A percentile compares a stretch with the other conserved stretches of the same genome.
Evolutionary conservation across 2,329 filamentous ascomycete genomes (phyloP).

Genomic region (Akanthomyces muscarius): DNA sequence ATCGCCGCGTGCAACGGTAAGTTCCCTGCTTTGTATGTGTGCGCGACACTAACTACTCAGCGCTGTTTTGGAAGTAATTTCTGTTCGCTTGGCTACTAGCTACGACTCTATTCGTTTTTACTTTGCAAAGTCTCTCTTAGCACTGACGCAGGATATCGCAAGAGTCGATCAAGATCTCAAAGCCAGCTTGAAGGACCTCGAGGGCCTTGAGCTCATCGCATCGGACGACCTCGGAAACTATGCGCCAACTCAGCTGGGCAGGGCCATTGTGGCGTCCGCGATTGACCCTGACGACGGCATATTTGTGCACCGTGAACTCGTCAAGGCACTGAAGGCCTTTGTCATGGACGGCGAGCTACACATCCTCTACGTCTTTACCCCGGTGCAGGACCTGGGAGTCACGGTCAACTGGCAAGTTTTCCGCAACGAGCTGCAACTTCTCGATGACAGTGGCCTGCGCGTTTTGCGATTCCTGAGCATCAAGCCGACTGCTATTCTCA

Average conservation of each 20-base stretch:
- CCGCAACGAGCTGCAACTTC: conserved; percentile 62
- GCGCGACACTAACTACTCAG: conserved; percentile 36
- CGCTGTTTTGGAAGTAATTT: conserved; percentile 67
- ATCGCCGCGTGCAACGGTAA: conserved; percentile 62
- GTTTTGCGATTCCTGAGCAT: conserved; percentile 66
- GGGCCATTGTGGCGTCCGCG: conserved; percentile 67
- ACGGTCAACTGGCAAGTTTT: conserved; percentile 70
- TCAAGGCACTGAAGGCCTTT: conserved; percentile 64
- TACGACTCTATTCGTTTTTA: conserved; percentile 64
- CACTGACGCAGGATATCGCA: conserved; percentile 48
- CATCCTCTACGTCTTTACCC: conserved; percentile 72
- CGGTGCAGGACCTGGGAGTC: conserved; percentile 55
- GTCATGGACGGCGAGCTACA: conserved; percentile 82
- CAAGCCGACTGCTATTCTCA: conserved; percentile 62
- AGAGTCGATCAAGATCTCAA: conserved; percentile 52
- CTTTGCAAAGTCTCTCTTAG: conserved; percentile 63
- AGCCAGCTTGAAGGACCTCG: conserved; percentile 56
- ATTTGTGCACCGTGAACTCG: conserved; percentile 67
- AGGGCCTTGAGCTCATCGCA: conserved; percentile 51
- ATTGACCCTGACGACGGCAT: conserved; percentile 71
- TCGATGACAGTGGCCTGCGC: conserved; percentile 68
- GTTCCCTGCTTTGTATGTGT: neutral
- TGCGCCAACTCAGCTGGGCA: conserved; percentile 60
- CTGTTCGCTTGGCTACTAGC: conserved; percentile 63
- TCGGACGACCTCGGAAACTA: conserved; percentile 49